Conservation (phyloP, 106 monocot species). For the Dendrobium officinale region DNA sequence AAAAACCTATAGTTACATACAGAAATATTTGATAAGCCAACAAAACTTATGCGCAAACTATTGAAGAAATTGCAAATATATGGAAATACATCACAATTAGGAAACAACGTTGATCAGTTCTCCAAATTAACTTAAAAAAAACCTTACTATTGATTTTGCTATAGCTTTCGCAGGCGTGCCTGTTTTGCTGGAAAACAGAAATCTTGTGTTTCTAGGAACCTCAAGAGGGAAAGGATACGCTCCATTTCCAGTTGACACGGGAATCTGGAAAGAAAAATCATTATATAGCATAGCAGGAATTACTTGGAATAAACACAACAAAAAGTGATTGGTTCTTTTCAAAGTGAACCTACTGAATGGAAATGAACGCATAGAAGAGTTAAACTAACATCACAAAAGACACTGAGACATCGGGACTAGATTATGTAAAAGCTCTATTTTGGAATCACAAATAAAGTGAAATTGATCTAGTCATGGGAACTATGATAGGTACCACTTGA, state of each 20-base stretch:
- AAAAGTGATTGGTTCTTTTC: not conserved
- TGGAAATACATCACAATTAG: not conserved
- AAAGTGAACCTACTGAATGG: not conserved
- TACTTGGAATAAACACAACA: not conserved
- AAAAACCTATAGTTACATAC: constrained; percentile 57
- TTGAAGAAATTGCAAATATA: not conserved
- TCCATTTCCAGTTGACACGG: constrained; percentile 67
- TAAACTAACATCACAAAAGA: not conserved
- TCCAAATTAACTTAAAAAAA: not conserved
- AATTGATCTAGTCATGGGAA: not conserved
- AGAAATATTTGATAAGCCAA: not conserved
- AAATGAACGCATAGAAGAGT: not conserved
- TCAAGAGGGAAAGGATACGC: constrained; percentile 81
- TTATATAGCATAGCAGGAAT: not conserved
- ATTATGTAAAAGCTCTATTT: not conserved
- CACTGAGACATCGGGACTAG: not conserved
- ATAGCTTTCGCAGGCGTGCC: constrained; percentile 69
- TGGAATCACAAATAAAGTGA: not conserved
- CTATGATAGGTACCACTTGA: no score
- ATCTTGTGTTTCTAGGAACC: constrained; percentile 63
- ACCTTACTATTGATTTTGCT: constrained; percentile 87
- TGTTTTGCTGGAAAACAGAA: constrained; percentile 79
- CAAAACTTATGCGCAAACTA: not conserved
- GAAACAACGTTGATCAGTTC: not conserved
- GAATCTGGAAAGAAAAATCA: constrained; percentile 50